phyloP scores from a whole-genome alignment of 768 basidiomycete genomes.

The Auriscalpium orientale region DNA sequence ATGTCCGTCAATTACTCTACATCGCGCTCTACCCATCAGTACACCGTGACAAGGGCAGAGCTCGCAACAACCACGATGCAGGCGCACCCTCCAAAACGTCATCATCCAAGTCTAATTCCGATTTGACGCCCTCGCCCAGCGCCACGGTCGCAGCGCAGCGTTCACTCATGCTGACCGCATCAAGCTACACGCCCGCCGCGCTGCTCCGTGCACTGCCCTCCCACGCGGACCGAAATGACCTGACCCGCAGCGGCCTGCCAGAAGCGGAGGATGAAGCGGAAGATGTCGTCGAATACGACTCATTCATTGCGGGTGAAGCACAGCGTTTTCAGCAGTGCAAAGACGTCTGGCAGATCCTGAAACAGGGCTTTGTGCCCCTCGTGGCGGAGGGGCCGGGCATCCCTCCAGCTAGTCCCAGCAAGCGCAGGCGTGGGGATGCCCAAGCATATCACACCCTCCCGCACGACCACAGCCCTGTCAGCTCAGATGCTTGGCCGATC shows the following conservation, averaged over 20 bases:
- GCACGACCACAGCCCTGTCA: slow-evolving; percentile 30
- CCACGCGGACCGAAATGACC: slow-evolving; percentile 3
- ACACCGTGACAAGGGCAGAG: not conserved
- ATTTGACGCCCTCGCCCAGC: slow-evolving; percentile 1
- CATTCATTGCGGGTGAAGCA: slow-evolving; percentile 12
- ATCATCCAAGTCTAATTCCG: not conserved
- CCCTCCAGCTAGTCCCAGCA: slow-evolving; percentile 12
- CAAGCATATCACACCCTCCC: slow-evolving; percentile 21
- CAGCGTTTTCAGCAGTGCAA: slow-evolving; percentile 12
- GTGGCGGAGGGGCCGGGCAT: not conserved
- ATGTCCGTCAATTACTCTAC: slow-evolving; percentile 15
- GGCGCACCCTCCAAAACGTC: slow-evolving; percentile 8
- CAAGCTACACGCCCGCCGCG: slow-evolving; percentile 9
- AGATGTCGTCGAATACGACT: slow-evolving; percentile 7
- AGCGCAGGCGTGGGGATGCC: slow-evolving; percentile 20
- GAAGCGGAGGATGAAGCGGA: not conserved
- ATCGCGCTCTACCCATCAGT: slow-evolving; percentile 14
- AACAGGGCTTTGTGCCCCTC: slow-evolving; percentile 8
- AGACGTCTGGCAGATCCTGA: slow-evolving; percentile 17
- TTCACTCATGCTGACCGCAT: slow-evolving; percentile 11
- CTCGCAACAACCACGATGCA: not conserved
- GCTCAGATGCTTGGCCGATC: slow-evolving; percentile 59
- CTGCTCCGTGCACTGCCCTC: slow-evolving; percentile 15
- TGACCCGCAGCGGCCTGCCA: not conserved
- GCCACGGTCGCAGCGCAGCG: slow-evolving; percentile 9